Evolutionary conservation across 768 basidiomycete species (phyloP), one percentile per base, ranked within the genome.

Genomic region (Coprinopsis marcescibilis): DNA sequence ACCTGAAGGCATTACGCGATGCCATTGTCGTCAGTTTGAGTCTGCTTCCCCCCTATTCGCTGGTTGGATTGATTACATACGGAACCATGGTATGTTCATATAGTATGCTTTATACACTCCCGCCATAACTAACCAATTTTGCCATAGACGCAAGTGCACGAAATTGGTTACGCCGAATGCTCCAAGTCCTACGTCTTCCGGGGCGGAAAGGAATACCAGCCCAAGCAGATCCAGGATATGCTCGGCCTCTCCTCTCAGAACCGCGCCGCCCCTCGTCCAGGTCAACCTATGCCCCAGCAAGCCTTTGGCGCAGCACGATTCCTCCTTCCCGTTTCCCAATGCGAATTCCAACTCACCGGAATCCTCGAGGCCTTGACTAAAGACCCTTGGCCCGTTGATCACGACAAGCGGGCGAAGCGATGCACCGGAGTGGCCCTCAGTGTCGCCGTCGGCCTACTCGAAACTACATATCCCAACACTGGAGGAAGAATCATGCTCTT

Each of bases 181-280:
- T 89, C 81, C 69, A 98, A 98, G 65, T 96, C 94, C 3, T 98
- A 96, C 65, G 96, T 98, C 47, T 99, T 99, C 82, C 86, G 95
- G 21, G 96, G 96, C 35, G 89, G 85, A 11, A 99, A 98, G 66
- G 96, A 99, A 57, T 98, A 99, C 62, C 67, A 83, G 46, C 83
- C 89, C 32, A 98, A 98, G 70, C 92, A 96, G 55, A 97, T 98
- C 54, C 89, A 92, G 65, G 95, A 98, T 57, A 98, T 99, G 94
- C 86, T 98, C 33, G 90, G 88, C 20, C 77, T 97, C 35, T 82
- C 77, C 58, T 75, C 85, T 2, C 81, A 82, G 53, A 78, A 81
- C 53, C 85, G 89, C 19, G 89, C 87, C 15, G 88, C 89, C 2
- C 89, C 89, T 42, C 87, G 89, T 32, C 86, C 89, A 4, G 90